Evolutionary conservation across 1,284 basidiomycete species (phyloP), one percentile per base, ranked within the genome.

Genomic region (Boletus sp.): DNA sequence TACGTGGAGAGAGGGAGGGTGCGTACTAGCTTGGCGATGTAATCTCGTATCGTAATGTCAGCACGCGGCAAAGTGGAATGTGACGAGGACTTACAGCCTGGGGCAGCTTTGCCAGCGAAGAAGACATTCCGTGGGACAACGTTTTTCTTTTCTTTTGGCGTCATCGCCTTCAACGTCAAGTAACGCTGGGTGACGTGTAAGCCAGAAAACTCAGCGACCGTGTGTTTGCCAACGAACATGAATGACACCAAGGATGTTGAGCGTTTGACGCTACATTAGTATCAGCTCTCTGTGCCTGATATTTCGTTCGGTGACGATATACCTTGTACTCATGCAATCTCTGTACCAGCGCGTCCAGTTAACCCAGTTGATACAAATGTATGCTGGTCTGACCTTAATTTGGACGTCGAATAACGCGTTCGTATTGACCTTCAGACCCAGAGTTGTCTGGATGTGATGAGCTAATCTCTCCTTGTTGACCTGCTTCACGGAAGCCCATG

Each of bases 391-490:
- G 50, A 88, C 84, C 78, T 94, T 95, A 62, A 93, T 89, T 69
- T 95, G 93, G 14, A 94, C 86, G 62, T 94, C 91, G 62, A 94
- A 95, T 76, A 95, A 78, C 20, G 89, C 91, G 45, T 84, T 72
- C 25, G 89, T 84, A 59, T 89, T 84, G 51, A 95, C 74, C 25
- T 67, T 78, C 52, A 84, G 75, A 54, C 91, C 91, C 19, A 94
- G 72, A 5, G 82, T 88, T 10, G 68, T 68, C 68, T 91, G 77
- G 23, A 95, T 81, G 58, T 91, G 77, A 48, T 84, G 78, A 7
- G 91, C 91, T 10, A 91, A 74, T 40, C 87, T 79, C 65, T 88
- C 78, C 74, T 94, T 94, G 75, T 93, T 94, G 55, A 81, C 80
- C 54, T 83, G 82, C 74, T 95, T 95, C 66, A 92, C 82, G 13